Conservation (phyloP, 352 stramenopile genomes). For the Achlya hypogyna region DNA sequence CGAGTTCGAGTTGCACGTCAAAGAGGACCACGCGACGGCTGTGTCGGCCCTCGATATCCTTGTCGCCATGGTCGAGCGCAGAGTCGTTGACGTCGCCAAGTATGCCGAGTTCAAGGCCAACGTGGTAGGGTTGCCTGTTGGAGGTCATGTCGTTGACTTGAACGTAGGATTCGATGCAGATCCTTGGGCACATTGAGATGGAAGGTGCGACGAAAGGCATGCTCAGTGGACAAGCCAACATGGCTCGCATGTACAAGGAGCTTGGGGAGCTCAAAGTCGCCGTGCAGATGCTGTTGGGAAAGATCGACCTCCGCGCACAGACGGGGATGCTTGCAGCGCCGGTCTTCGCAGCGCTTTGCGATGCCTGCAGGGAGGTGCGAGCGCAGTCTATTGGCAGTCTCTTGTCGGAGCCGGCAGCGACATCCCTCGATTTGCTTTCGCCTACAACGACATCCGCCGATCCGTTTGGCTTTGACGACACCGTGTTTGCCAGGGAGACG, state of each 20-base stretch:
- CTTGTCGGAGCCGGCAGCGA: neutral
- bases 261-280: neutral
- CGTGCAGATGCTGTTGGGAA: neutral
- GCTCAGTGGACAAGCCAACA: neutral
- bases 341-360: neutral
- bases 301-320: neutral
- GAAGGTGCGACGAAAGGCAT: neutral
- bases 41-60: slow-evolving; percentile 68
- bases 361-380: neutral
- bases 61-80: slow-evolving; percentile 58
- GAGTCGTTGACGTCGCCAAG: slow-evolving; percentile 40
- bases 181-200: neutral
- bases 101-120: slow-evolving; percentile 51
- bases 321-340: neutral
- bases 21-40: slow-evolving; percentile 69
- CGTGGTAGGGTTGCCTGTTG: slow-evolving; percentile 29
- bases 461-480: neutral
- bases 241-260: no score
- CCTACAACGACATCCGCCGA: neutral
- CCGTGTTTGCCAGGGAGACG: no score
- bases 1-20: slow-evolving; percentile 59
- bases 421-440: slow-evolving; percentile 6
- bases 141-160: neutral
- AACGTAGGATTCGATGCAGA: slow-evolving; percentile 7
- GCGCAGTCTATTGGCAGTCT: neutral